phyloP scores from a whole-genome alignment of 1,139 yeast genomes.

The Sugiyamaella grinbergsii region DNA sequence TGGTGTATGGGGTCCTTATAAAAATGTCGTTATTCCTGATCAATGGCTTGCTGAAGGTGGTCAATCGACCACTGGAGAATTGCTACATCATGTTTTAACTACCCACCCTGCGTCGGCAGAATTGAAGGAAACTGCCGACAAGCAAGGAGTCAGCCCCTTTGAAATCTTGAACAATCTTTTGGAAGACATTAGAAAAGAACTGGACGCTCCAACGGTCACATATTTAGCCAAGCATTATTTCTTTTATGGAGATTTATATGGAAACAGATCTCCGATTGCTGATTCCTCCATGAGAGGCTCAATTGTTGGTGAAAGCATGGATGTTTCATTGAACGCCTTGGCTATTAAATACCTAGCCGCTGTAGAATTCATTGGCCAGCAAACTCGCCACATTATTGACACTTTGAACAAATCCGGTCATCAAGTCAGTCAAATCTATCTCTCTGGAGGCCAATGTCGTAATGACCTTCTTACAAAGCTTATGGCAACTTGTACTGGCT shows the following conservation, averaged over 20 bases:
- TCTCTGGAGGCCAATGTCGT: slow-evolving; percentile 97
- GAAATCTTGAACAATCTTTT: slow-evolving; percentile 77
- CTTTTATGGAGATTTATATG: slow-evolving; percentile 95
- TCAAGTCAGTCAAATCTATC: slow-evolving; percentile 68
- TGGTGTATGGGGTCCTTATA: slow-evolving; percentile 99
- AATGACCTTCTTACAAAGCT: slow-evolving; percentile 85
- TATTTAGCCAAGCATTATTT: slow-evolving; percentile 81
- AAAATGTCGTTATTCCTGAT: slow-evolving; percentile 85
- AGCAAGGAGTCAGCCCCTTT: slow-evolving; percentile 71
- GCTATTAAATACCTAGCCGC: slow-evolving; percentile 89
- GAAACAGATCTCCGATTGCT: slow-evolving; percentile 95
- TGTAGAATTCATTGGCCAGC: slow-evolving; percentile 96
- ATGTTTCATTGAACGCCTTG: slow-evolving; percentile 75
- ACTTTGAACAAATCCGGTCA: slow-evolving; percentile 83
- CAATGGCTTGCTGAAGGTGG: slow-evolving; percentile 99
- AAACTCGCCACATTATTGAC: slow-evolving; percentile 91
- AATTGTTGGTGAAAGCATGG: slow-evolving; percentile 92
- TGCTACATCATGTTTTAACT: slow-evolving; percentile 84
- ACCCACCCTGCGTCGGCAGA: slow-evolving; percentile 87
- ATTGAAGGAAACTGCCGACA: slow-evolving; percentile 59
- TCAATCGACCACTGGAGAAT: slow-evolving; percentile 94
- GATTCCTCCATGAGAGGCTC: slow-evolving; percentile 94
- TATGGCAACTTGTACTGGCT: slow-evolving; percentile 88
- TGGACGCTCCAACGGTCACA: slow-evolving; percentile 67
- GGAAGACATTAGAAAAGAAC: slow-evolving; percentile 63